phyloP scores from a whole-genome alignment of 495 filamentous ascomycete genomes.

The Lophiostoma macrostomum region DNA sequence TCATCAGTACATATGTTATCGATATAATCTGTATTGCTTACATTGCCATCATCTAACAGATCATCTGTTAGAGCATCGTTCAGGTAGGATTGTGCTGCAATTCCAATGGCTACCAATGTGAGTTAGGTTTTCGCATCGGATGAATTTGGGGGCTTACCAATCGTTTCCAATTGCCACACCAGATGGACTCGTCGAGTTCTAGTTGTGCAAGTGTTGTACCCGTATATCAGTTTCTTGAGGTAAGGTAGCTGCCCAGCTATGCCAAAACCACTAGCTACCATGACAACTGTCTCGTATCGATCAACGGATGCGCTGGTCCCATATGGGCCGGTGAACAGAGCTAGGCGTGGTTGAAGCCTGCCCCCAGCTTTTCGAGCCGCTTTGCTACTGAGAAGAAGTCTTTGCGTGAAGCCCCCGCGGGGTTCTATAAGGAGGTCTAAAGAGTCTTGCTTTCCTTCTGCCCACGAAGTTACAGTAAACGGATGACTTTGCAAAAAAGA shows the following conservation, averaged over 20 bases:
- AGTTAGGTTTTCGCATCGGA: not conserved
- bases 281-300: not conserved
- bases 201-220: conserved; percentile 1
- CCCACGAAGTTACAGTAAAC: conserved; percentile 1
- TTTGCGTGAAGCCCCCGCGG: not conserved
- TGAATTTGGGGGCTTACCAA: conserved; percentile 6
- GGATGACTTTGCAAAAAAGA: conserved; percentile 4
- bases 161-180: conserved; percentile 5
- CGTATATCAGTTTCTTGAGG: conserved; percentile 4
- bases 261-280: not conserved
- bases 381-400: not conserved
- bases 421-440: conserved; percentile 6
- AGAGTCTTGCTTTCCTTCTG: not conserved
- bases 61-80: conserved; percentile 1
- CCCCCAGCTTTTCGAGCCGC: conserved; percentile 1
- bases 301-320: not conserved
- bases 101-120: conserved; percentile 2
- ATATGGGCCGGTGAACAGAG: conserved; percentile 5
- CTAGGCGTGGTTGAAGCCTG: not conserved
- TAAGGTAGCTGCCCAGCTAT: conserved; percentile 2
- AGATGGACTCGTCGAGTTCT: not conserved
- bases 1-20: conserved; percentile 3
- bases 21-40: conserved; percentile 3
- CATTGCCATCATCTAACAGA: conserved; percentile 1
- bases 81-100: conserved; percentile 3